Evolutionary conservation across 495 filamentous ascomycete genomes (phyloP), one percentile per base, ranked within the genome.

Genomic region (Echria macrotheca): DNA sequence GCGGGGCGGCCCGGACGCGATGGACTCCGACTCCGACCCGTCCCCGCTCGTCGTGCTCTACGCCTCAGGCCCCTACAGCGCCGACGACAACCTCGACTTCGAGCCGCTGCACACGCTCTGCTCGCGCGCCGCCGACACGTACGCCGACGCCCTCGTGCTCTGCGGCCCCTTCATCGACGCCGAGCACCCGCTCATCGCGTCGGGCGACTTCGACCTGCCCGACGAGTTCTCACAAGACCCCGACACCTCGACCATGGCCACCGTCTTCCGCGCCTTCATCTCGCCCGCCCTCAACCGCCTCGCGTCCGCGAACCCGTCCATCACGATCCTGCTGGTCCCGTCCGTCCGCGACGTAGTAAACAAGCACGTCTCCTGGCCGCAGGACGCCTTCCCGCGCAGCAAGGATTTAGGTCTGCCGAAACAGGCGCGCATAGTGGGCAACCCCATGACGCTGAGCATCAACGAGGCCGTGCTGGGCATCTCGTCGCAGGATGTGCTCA

Each of bases 121-220:
- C 64, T 72, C 75, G 50, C 81, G 82, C 55, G 90, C 90, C 18
- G 82, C 80, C 22, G 82, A 86, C 44, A 78, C 73, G 28, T 83
- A 77, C 50, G 83, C 85, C 6, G 93, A 98, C 58, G 78, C 79
- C n/a, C 65, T 97, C 24, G 75, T 97, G 12, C 73, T 98, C 19
- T 68, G 79, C 36, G 93, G 93, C 0, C 93, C 93, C 2, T 95
- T 97, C 63, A 73, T 98, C 46, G 93, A 97, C 61, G 71, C 81
- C 35, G 89, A 94, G 51, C 93, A 98, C 58, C 91, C 93, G 3
- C 70, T 93, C n/a, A 76, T 98, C 41, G 83, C 85, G 45, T 77
- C 83, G 1, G 93, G 93, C 17, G 89, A 95, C 59, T 95, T 95
- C 57, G 91, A 95, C 56, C 77, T 96, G 19, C 90, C 88, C 4